Evolutionary conservation across 495 filamentous ascomycete species (phyloP).

Genomic region (Amniculicola lignicola): DNA sequence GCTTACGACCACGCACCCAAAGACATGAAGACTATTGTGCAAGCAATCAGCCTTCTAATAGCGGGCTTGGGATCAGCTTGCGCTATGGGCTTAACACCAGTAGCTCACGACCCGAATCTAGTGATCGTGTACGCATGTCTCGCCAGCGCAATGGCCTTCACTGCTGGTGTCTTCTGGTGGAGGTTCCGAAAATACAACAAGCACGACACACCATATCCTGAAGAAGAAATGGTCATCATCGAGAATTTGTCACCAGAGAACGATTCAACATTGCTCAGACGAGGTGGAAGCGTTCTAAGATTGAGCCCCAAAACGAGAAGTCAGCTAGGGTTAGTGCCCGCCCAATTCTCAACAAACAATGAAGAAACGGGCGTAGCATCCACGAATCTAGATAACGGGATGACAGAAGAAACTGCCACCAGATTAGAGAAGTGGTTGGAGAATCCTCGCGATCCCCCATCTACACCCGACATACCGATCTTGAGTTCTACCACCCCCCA

Average conservation of each 20-base stretch:
- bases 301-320: background rate
- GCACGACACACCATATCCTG: background rate
- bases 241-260: background rate
- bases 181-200: background rate
- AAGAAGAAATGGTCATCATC: background rate
- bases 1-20: conserved; percentile 14
- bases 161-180: background rate
- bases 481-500: too few species aligned
- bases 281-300: background rate
- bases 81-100: conserved; percentile 4
- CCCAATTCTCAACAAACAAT: background rate
- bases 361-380: background rate
- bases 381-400: too few species aligned
- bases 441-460: too few species aligned
- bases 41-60: background rate
- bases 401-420: too few species aligned
- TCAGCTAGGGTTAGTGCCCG: too few species aligned
- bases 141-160: background rate
- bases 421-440: too few species aligned
- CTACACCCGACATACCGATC: too few species aligned
- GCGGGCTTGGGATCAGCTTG: background rate
- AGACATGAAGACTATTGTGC: conserved; percentile 20
- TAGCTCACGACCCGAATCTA: conserved; percentile 15
- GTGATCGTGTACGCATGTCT: conserved; percentile 5
- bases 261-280: background rate